Conservation (phyloP, 2,329 filamentous ascomycete species). For the Colletotrichum sansevieriae region DNA sequence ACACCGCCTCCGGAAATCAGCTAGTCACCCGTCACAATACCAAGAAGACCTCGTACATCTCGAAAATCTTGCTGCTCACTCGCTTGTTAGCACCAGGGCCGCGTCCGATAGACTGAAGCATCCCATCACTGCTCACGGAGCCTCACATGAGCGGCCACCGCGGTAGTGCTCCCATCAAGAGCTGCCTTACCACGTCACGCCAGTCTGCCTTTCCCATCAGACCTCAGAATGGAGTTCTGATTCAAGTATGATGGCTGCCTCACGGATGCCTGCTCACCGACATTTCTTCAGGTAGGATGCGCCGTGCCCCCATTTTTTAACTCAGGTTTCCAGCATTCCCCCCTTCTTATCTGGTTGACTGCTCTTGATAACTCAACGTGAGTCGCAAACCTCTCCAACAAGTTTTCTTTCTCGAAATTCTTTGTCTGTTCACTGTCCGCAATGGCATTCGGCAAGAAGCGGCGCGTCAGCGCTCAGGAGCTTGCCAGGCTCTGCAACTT, state of each 20-base stretch:
- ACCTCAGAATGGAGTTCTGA: not conserved
- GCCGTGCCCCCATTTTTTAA: not conserved
- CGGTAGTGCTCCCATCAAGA: not conserved
- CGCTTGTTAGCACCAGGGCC: not conserved
- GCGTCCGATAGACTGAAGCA: not conserved
- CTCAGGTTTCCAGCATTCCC: not conserved
- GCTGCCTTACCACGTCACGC: slow-evolving; percentile 15
- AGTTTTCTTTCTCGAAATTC: not conserved
- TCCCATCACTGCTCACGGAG: slow-evolving; percentile 13
- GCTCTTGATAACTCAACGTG: not conserved
- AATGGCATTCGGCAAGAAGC: slow-evolving; percentile 31
- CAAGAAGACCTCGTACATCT: not conserved
- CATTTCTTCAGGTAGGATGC: not conserved
- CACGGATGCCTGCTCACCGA: slow-evolving; percentile 34
- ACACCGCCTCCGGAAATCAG: slow-evolving; percentile 12
- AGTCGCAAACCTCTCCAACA: not conserved
- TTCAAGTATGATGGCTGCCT: not conserved
- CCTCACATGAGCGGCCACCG: slow-evolving; percentile 15
- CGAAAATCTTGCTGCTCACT: not conserved
- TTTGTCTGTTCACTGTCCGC: not conserved
- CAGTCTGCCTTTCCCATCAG: slow-evolving; percentile 15
- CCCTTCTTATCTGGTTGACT: not conserved
- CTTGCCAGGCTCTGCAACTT: slow-evolving; percentile 37
- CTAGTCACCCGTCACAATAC: not conserved
- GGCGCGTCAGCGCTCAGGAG: slow-evolving; percentile 27